Conservation (phyloP, 2,329 filamentous ascomycete genomes). For the Ophiostoma himal-ulmi region DNA sequence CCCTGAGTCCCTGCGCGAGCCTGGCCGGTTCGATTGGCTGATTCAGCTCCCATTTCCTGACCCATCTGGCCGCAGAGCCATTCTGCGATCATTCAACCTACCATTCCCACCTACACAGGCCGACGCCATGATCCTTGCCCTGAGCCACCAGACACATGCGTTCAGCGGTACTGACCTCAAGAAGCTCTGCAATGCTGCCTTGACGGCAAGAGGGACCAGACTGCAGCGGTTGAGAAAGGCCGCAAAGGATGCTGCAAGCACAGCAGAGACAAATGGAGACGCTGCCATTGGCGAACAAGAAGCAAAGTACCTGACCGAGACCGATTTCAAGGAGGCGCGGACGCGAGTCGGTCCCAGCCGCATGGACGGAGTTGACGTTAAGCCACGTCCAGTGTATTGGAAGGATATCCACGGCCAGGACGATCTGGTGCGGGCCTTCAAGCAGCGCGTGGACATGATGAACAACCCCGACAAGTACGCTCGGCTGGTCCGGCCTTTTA, state of each 20-base stretch:
- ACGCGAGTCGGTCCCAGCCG: conserved; percentile 69
- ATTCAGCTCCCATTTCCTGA: conserved; percentile 76
- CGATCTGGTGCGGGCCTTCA: conserved; percentile 60
- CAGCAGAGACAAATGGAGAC: background rate
- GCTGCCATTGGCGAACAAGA: background rate
- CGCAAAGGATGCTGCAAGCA: background rate
- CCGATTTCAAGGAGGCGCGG: conserved; percentile 62
- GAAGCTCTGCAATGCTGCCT: conserved; percentile 6
- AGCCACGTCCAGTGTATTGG: conserved; percentile 82
- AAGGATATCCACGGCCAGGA: conserved; percentile 81
- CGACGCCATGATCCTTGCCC: conserved; percentile 49
- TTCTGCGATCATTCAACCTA: conserved; percentile 57
- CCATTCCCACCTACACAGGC: conserved; percentile 43
- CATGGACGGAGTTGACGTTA: conserved; percentile 83
- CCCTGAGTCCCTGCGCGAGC: conserved; percentile 60
- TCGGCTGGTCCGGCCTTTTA: conserved; percentile 37
- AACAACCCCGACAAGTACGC: conserved; percentile 31
- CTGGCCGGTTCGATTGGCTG: conserved; percentile 58
- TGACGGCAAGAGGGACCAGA: background rate
- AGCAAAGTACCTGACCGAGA: conserved; percentile 31
- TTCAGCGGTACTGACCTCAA: conserved; percentile 68
- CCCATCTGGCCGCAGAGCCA: conserved; percentile 62
- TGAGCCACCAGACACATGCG: conserved; percentile 76
- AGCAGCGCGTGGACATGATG: conserved; percentile 44
- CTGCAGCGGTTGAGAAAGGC: background rate